Conservation (phyloP, 2,329 filamentous ascomycete species). For the Monosporascus ibericus region DNA sequence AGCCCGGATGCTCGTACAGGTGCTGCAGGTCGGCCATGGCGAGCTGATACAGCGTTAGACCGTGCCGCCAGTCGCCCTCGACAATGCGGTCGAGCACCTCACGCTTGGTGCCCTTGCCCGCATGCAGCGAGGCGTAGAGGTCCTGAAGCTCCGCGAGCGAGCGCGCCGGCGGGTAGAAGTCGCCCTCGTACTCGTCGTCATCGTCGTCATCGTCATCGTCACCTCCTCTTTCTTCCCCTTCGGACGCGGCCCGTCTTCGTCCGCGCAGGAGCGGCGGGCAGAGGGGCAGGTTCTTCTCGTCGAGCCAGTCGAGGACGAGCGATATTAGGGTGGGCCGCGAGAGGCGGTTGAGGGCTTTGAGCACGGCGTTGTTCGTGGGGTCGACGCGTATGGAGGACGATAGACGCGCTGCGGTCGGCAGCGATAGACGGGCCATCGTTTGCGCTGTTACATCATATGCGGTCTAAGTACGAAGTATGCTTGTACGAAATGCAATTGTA, state of each 20-base stretch:
- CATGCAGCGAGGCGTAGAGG: slow-evolving; percentile 55
- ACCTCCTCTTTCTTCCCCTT: slow-evolving; percentile 27
- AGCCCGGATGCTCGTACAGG: slow-evolving; percentile 58
- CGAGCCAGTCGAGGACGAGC: slow-evolving; percentile 72
- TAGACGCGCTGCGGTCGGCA: slow-evolving; percentile 66
- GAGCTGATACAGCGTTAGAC: slow-evolving; percentile 59
- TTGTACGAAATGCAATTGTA: not conserved
- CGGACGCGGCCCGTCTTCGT: slow-evolving; percentile 21
- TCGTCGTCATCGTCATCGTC: slow-evolving; percentile 43
- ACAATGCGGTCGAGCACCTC: slow-evolving; percentile 59
- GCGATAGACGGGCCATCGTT: slow-evolving; percentile 50
- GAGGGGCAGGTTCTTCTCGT: slow-evolving; percentile 54
- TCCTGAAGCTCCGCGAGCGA: slow-evolving; percentile 62
- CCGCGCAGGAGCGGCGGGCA: slow-evolving; percentile 53
- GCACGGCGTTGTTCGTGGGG: slow-evolving; percentile 55
- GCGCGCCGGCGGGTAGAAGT: slow-evolving; percentile 62
- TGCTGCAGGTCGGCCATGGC: slow-evolving; percentile 65
- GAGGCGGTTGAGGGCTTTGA: slow-evolving; percentile 62
- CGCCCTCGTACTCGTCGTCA: slow-evolving; percentile 53
- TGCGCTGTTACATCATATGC: not conserved
- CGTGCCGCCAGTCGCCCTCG: slow-evolving; percentile 63
- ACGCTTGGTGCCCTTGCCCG: slow-evolving; percentile 53
- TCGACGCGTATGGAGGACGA: slow-evolving; percentile 65
- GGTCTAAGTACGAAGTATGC: not conserved
- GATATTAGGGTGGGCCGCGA: slow-evolving; percentile 66